A percentile compares a stretch with the other conserved stretches of the same genome.
Conservation (phyloP, 106 monocot genomes). For the Apostasia shenzhenica region DNA sequence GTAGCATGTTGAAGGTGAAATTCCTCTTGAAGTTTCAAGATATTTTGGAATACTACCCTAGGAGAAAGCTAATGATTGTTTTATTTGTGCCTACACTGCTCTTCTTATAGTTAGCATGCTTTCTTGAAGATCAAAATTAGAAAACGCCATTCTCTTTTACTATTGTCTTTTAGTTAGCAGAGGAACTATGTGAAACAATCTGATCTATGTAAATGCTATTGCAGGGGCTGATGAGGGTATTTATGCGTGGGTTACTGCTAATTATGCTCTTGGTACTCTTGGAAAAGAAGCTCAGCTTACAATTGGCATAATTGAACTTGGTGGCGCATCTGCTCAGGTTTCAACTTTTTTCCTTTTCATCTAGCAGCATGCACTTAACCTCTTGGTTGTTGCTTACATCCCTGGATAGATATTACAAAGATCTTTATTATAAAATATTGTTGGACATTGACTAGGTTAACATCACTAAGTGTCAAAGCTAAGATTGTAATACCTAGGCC, state of each 20-base stretch:
- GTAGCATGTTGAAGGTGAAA: no score
- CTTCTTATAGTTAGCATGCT: no score
- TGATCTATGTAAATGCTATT: background rate
- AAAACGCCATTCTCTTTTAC: no score
- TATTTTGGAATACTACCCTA: no score
- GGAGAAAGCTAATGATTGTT: no score
- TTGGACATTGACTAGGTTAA: background rate
- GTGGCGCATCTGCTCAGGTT: slow-evolving; percentile 98
- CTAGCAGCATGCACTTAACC: background rate
- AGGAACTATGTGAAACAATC: background rate
- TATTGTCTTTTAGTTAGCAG: no score
- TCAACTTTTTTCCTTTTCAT: slow-evolving; percentile 4
- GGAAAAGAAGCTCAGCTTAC: slow-evolving; percentile 62
- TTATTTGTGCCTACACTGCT: no score
- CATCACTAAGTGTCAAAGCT: no score
- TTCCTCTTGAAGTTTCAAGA: no score
- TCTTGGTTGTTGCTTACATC: background rate
- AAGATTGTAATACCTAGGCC: no score
- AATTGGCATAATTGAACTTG: slow-evolving; percentile 87
- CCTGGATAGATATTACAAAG: no score
- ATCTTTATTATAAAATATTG: background rate
- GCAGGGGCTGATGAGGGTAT: slow-evolving; percentile 89
- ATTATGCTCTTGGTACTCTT: slow-evolving; percentile 79
- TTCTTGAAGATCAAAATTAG: no score
- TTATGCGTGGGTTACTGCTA: slow-evolving; percentile 96